phyloP scores from a whole-genome alignment of 768 basidiomycete genomes.

The Trametes punicea region DNA sequence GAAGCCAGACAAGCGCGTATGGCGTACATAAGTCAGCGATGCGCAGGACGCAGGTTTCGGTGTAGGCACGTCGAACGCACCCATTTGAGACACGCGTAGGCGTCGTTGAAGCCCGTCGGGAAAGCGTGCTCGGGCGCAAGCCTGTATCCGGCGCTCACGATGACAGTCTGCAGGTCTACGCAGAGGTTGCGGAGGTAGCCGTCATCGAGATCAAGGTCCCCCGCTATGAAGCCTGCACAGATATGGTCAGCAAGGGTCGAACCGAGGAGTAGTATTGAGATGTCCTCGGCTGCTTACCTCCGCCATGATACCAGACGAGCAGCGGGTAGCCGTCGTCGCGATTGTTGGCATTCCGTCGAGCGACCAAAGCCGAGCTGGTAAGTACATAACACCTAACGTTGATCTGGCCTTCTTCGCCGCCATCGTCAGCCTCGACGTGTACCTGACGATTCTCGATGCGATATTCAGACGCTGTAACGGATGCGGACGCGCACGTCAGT shows the following conservation, averaged over 20 bases:
- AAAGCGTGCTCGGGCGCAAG: constrained; percentile 22
- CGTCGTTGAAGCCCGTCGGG: constrained; percentile 23
- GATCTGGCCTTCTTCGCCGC: background rate
- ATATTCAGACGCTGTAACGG: background rate
- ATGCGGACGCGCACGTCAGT: background rate
- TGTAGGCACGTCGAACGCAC: background rate
- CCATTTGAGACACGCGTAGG: constrained; percentile 23
- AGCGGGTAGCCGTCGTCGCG: background rate
- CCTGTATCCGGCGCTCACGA: constrained; percentile 9
- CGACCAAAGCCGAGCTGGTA: no score
- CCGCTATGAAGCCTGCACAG: constrained; percentile 1
- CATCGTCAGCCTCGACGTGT: background rate
- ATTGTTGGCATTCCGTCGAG: no score
- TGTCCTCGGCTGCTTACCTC: background rate
- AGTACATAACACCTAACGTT: background rate
- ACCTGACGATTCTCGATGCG: background rate
- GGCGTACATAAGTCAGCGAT: no score
- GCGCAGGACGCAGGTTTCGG: background rate
- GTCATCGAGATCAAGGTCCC: constrained; percentile 21
- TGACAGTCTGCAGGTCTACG: background rate
- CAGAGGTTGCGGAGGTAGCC: constrained; percentile 12
- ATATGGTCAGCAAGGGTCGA: background rate
- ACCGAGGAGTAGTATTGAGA: background rate
- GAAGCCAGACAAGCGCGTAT: no score
- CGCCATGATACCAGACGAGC: constrained; percentile 8